A percentile compares a stretch with the other conserved stretches of the same genome.
Evolutionary conservation across 306 rosid genomes (phyloP).

Genomic region (Ormosia emarginata): DNA sequence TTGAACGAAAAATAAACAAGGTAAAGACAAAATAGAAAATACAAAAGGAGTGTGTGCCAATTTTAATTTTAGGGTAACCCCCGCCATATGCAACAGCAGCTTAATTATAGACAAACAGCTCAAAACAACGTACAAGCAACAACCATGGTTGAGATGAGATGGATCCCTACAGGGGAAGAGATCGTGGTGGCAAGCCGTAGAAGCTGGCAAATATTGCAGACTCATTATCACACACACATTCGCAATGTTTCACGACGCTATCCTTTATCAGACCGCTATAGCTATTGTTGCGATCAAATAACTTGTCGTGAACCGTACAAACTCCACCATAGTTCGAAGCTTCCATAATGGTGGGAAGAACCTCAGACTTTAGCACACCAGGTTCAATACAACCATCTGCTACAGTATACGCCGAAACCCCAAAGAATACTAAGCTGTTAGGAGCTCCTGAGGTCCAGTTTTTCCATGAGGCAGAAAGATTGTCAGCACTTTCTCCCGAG

Average conservation of each 20-base stretch:
- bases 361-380: constrained; percentile 18
- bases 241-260: not conserved
- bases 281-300: not conserved
- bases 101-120: no score
- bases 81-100: no score
- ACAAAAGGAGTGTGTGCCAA: no score
- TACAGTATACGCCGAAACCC: constrained; percentile 31
- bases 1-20: no score
- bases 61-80: no score
- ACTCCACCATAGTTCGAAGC: constrained; percentile 44
- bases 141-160: no score
- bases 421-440: constrained; percentile 26
- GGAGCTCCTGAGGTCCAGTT: constrained; percentile 24
- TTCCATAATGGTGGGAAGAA: constrained; percentile 37
- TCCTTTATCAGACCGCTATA: not conserved
- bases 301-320: constrained; percentile 37
- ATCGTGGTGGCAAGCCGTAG: not conserved
- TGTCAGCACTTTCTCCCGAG: not conserved
- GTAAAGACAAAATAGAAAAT: no score
- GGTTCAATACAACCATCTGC: constrained; percentile 40
- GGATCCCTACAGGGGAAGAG: no score
- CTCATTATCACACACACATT: not conserved
- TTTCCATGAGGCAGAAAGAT: constrained; percentile 25
- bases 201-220: not conserved
- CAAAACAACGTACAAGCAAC: no score